Percentiles rank a stretch among this genome's conserved stretches.
phyloP scores from a whole-genome alignment of 768 basidiomycete genomes.

The Pisolithus orientalis region DNA sequence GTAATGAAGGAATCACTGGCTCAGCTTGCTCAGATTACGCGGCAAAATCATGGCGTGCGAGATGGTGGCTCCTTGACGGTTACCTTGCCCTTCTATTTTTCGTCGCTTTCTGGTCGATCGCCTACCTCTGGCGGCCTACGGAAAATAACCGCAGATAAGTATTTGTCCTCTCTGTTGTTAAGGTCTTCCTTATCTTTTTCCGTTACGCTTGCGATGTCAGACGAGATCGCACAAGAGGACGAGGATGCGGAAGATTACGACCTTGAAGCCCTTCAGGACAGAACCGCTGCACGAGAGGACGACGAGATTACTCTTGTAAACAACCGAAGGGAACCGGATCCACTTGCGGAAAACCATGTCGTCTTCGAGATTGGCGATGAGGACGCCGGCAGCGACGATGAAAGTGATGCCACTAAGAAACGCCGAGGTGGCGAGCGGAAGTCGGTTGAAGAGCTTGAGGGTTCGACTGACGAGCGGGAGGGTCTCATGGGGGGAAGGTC shows the following conservation, averaged over 20 bases:
- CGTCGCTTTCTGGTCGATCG: conserved; percentile 69
- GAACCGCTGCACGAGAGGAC: conserved; percentile 46
- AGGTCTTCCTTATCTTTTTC: conserved; percentile 14
- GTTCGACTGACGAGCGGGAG: conserved; percentile 50
- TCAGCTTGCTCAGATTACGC: conserved; percentile 68
- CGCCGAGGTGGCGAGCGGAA: conserved; percentile 33
- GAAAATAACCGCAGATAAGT: conserved; percentile 82
- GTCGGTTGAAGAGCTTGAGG: conserved; percentile 42
- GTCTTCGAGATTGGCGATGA: conserved; percentile 93
- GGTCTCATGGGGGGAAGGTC: conserved; percentile 51
- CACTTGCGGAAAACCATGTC: conserved; percentile 58
- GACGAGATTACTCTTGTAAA: conserved; percentile 72
- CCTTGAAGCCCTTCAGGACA: conserved; percentile 64
- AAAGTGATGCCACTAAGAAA: conserved; percentile 50
- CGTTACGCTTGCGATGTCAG: conserved; percentile 86
- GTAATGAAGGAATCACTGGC: conserved; percentile 4
- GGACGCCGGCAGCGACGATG: conserved; percentile 60
- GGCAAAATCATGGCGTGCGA: conserved; percentile 79
- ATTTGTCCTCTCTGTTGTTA: neutral
- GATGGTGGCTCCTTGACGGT: conserved; percentile 97
- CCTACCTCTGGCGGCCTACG: conserved; percentile 93
- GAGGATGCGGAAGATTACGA: conserved; percentile 93
- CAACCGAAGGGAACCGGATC: conserved; percentile 41
- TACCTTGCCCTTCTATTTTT: conserved; percentile 90
- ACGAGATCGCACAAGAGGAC: conserved; percentile 93